Evolutionary conservation across 345 rosid species (phyloP), one percentile per base, ranked within the genome.

Genomic region (Hypericum androsaemum): DNA sequence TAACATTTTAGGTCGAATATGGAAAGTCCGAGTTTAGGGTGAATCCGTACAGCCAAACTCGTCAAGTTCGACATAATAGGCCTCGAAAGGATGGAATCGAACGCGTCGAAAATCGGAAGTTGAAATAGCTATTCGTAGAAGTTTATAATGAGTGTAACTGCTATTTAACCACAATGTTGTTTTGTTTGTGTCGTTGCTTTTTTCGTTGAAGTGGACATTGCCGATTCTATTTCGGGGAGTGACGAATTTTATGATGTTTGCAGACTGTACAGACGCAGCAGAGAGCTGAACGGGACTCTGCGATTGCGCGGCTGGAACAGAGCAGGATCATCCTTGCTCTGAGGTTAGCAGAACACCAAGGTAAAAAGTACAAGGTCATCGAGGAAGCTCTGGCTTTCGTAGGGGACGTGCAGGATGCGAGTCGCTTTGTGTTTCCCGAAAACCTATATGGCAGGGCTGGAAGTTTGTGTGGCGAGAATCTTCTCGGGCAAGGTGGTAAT

Each of bases 241-340:
- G 4, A 22, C 4, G 32, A 22, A 22, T 22, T 22, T 47, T 59
- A 9, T 35, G 59, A 38, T 68, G 43, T 53, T 47, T 53, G 60
- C 70, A 92, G 97, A 92, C 87, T 2, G 68, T 92, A 49, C 88
- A 92, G 58, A 66, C 66, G 37, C 94, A 88, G 74, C 95, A 88
- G 60, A 78, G 83, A 40, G 90, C 86, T 11, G 97, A 92, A 74
- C 75, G 84, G 72, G 97, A 92, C 76, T 73, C 88, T n/a, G 95
- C 98, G 7, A 65, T 92, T 64, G 94, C 94, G n/a, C 74, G 81
- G 59, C 58, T 92, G 62, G 94, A 92, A 59, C 97, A 92, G 66
- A 88, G 95, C 75, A 75, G 97, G 72, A 71, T 83, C n/a, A 54
- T 92, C 62, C 89, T 92, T 10, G 89, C 90, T 43, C 65, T 83